Base-by-base conservation (phyloP, 192 early-diverging fungal species). In the Coemansia sp. region DNA sequence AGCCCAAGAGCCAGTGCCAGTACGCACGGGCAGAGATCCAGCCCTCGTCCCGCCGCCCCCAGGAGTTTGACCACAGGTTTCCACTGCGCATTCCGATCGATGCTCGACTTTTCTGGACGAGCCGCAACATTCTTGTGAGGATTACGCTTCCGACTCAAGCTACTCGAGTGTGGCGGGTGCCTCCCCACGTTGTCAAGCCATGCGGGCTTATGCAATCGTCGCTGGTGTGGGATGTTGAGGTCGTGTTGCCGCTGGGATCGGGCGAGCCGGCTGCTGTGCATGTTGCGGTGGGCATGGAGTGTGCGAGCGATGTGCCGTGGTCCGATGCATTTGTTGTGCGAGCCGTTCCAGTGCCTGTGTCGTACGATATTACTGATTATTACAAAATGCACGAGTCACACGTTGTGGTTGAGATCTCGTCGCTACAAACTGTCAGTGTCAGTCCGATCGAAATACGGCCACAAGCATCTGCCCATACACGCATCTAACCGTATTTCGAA, bases 11-110 rank as follows among this genome's bases (percentile, higher is more conserved):
- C 2, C 67, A 23, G 27, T 75, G 69, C 47, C 78, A 72, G 53
- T 60, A 58, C 27, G 65, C 70, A 5, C 12, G 21, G 2, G 21
- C 64, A 4, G 8, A 60, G 43, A 4, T 27, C 7, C 35, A 27
- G 6, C 4, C 51, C 1, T 19, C 3, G 12, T n/a, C 55, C 7
- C 56, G 56, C 16, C 61, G 26, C 6, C 37, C 69, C 1, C 31
- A 58, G 2, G 69, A 81, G 57, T 75, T 65, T 39, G 75, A 75
- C 64, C 69, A 81, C 39, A n/a, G 65, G 25, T 81, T 81, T 26
- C 78, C 78, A 14, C 59, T 75, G n/a, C 43, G 49, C 27, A 29
- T 81, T 4, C 29, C 61, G 27, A 26, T 75, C 27, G 17, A 38
- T 1, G 66, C 69, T 2, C 57, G 57, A 0, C 37, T 81, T 10